Percentiles rank a stretch among this genome's conserved stretches.
Evolutionary conservation across 306 rosid genomes (phyloP).

Genomic region (Pyrus pyrifolia): DNA sequence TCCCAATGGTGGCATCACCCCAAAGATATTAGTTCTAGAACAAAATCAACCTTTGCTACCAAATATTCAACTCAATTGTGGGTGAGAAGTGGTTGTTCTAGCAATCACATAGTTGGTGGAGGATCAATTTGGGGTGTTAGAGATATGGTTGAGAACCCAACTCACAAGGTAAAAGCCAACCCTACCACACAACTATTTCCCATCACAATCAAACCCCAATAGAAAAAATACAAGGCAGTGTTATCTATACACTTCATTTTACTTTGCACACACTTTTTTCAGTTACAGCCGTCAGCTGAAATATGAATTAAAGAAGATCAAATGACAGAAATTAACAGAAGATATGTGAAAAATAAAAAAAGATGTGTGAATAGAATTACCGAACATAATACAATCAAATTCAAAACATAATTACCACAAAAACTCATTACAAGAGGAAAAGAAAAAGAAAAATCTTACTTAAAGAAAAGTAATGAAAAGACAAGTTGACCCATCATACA

Average conservation of each 20-base stretch:
- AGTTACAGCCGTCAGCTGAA: no score
- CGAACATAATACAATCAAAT: background rate
- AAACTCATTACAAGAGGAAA: background rate
- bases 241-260: no score
- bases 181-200: slow-evolving; percentile 22
- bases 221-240: background rate
- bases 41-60: background rate
- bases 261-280: no score
- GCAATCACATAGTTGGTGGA: slow-evolving; percentile 33
- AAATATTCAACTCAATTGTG: background rate
- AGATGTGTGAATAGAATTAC: no score
- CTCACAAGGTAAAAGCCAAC: slow-evolving; percentile 14
- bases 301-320: no score
- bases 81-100: slow-evolving; percentile 10
- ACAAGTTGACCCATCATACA: slow-evolving; percentile 45
- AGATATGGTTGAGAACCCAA: slow-evolving; percentile 33
- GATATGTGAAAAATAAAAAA: no score
- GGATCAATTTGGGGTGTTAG: slow-evolving; percentile 10
- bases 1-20: background rate
- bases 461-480: background rate
- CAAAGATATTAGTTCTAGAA: no score
- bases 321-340: no score
- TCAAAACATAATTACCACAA: slow-evolving; percentile 23
- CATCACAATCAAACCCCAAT: slow-evolving; percentile 24
- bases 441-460: background rate